Conservation (phyloP, 108 stramenopile genomes). For the Licmophora abbreviata region DNA sequence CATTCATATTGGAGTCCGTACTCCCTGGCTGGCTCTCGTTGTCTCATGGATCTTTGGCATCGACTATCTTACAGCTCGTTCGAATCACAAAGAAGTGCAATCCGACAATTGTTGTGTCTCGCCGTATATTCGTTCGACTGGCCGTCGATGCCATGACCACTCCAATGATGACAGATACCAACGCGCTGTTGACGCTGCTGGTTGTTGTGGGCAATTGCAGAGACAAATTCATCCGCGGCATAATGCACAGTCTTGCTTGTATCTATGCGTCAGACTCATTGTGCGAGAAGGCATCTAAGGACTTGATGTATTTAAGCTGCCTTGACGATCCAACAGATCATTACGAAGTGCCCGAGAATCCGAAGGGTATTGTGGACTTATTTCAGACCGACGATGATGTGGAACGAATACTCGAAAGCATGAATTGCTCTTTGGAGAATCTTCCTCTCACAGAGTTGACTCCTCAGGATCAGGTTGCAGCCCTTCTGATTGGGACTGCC, state of each 20-base stretch:
- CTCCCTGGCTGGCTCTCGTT: no score
- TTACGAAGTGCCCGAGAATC: conserved; percentile 1
- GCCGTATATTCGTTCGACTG: conserved; percentile 1
- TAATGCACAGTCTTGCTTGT: conserved; percentile 11
- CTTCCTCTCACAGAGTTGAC: neutral
- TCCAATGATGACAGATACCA: neutral
- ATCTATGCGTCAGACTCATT: conserved; percentile 8
- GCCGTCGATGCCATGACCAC: conserved; percentile 1
- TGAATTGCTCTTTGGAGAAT: no score
- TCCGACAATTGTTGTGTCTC: neutral
- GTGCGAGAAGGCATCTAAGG: conserved; percentile 3
- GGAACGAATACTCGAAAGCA: no score
- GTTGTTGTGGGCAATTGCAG: neutral
- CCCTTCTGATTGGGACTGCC: neutral
- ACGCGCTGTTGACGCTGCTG: neutral
- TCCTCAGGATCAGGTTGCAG: neutral
- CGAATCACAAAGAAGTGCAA: no score
- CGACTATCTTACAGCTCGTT: no score
- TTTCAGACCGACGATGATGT: neutral
- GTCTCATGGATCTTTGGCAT: no score
- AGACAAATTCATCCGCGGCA: neutral
- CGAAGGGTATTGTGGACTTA: conserved; percentile 2
- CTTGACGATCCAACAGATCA: neutral
- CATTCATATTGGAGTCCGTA: no score
- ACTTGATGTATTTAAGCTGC: conserved; percentile 1